Conservation (phyloP, 2,329 filamentous ascomycete genomes). For the Amylocarpus encephaloides region DNA sequence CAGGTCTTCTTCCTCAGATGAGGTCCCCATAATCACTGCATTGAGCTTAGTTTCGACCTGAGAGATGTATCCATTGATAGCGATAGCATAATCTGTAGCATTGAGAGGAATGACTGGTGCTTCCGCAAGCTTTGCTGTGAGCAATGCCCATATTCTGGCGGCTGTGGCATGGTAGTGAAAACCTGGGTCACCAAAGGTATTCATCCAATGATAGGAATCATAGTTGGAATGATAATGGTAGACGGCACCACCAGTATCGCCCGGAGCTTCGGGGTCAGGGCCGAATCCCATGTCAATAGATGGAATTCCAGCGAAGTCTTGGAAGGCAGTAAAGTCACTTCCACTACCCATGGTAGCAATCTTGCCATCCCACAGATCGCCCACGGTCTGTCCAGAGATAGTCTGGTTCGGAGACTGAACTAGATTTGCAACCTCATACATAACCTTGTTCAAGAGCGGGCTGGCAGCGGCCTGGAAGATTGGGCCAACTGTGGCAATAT, state of each 20-base stretch:
- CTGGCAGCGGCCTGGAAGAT: constrained; percentile 49
- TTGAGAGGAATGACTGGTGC: constrained; percentile 46
- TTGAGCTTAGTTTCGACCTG: constrained; percentile 28
- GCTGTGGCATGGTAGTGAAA: constrained; percentile 55
- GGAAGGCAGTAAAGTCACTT: constrained; percentile 62
- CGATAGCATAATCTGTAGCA: constrained; percentile 39
- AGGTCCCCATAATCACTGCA: constrained; percentile 13
- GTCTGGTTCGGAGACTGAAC: constrained; percentile 39
- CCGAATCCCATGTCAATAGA: constrained; percentile 53
- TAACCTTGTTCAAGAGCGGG: constrained; percentile 56
- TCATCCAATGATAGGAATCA: constrained; percentile 81
- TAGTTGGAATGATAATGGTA: constrained; percentile 83
- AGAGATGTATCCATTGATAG: constrained; percentile 28
- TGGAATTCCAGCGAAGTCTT: constrained; percentile 46
- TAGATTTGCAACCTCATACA: constrained; percentile 48
- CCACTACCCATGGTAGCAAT: constrained; percentile 56
- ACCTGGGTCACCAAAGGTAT: constrained; percentile 63
- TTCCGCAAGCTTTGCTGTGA: constrained; percentile 44
- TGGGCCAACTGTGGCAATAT: constrained; percentile 60
- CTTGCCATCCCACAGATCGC: constrained; percentile 44
- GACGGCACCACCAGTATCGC: constrained; percentile 37
- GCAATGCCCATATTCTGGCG: constrained; percentile 46
- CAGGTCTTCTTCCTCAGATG: constrained; percentile 23
- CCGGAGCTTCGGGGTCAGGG: constrained; percentile 26
- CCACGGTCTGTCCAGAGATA: constrained; percentile 34